Conservation (phyloP, 129 eudicot species). For the sunflower (Helianthus annuus) region DNA sequence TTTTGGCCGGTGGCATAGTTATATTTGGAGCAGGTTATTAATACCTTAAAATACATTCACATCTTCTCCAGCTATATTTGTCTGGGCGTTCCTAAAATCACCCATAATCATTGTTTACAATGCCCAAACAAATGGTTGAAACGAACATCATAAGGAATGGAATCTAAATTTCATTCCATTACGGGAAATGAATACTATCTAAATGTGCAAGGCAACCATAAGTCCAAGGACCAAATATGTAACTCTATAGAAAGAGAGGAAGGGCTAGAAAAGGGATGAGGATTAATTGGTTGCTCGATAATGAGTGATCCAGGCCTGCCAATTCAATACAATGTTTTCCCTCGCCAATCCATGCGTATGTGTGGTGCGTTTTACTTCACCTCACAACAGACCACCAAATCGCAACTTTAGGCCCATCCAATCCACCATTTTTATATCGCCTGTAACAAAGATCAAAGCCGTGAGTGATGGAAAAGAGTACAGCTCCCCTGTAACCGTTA, state of each 20-base stretch:
- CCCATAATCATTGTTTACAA: no score
- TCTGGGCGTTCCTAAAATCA: no score
- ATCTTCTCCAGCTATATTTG: no score
- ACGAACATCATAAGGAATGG: no score
- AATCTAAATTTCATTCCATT: no score
- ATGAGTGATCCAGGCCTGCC: slow-evolving; percentile 12
- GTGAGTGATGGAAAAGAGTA: slow-evolving; percentile 39
- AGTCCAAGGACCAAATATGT: slow-evolving; percentile 18
- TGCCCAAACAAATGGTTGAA: no score
- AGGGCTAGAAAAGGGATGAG: slow-evolving; percentile 6
- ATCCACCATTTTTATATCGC: slow-evolving; percentile 20
- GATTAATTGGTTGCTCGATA: slow-evolving; percentile 17
- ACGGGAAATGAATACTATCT: no score
- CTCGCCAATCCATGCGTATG: slow-evolving; percentile 5
- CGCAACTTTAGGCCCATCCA: slow-evolving; percentile 1
- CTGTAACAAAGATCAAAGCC: slow-evolving; percentile 36
- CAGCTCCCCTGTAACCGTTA: slow-evolving; percentile 27
- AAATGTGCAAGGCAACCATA: not conserved
- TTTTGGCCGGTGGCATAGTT: no score
- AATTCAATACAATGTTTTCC: slow-evolving; percentile 29
- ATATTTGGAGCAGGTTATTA: no score
- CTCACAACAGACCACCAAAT: slow-evolving; percentile 35
- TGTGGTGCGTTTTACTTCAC: slow-evolving; percentile 17
- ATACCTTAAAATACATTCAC: no score
- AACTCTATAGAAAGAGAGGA: not conserved